Evolutionary conservation across 371 early-diverging fungal genomes (phyloP).

Genomic region (Lichtheimia corymbifera): DNA sequence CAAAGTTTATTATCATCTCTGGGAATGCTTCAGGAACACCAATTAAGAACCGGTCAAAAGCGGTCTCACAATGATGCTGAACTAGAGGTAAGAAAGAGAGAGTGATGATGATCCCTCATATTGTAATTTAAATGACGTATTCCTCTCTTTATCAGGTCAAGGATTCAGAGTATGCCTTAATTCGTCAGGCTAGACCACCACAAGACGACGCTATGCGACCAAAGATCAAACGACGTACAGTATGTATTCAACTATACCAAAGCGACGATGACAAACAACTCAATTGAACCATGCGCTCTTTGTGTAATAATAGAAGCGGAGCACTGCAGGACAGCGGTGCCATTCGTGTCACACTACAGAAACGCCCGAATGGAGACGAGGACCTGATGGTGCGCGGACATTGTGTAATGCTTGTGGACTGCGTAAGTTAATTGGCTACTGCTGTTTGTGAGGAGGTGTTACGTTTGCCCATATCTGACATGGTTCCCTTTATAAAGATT

Average conservation of each 20-base stretch:
- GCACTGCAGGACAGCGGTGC: slow-evolving; percentile 31
- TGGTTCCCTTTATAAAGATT: slow-evolving; percentile 6
- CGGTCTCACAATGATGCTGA: not conserved
- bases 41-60: slow-evolving; percentile 4
- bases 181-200: slow-evolving; percentile 29
- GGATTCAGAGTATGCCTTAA: slow-evolving; percentile 24
- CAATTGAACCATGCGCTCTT: not conserved
- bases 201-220: slow-evolving; percentile 22
- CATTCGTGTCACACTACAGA: slow-evolving; percentile 62
- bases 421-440: slow-evolving; percentile 31
- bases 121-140: not conserved
- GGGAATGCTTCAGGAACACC: not conserved
- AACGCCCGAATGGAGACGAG: slow-evolving; percentile 75
- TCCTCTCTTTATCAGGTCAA: slow-evolving; percentile 1
- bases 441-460: not conserved
- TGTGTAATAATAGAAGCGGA: slow-evolving; percentile 15
- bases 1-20: slow-evolving; percentile 6
- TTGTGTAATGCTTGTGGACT: slow-evolving; percentile 72
- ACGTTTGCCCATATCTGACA: not conserved
- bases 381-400: slow-evolving; percentile 70
- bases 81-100: not conserved
- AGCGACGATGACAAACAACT: not conserved
- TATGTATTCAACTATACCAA: slow-evolving; percentile 4
- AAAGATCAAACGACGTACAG: slow-evolving; percentile 33
- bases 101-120: not conserved